Evolutionary conservation across 345 rosid genomes (phyloP), one percentile per base, ranked within the genome.

Genomic region (Geranium rotundifolium): DNA sequence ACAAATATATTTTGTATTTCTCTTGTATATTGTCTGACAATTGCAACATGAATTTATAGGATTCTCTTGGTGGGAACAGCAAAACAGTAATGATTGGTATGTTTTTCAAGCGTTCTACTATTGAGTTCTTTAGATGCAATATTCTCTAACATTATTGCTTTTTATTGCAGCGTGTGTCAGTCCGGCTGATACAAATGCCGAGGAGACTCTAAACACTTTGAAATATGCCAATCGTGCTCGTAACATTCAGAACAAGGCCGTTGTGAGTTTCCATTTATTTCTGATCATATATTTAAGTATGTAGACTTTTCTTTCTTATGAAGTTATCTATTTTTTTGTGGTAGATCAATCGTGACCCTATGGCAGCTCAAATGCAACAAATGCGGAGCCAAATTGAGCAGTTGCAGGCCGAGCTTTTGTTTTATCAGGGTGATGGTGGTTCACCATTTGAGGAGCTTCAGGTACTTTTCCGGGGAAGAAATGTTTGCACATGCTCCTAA

Each of bases 171-270:
- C 99, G 55, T 95, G 99, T 73, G 97, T 95, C 60, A 95, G 99
- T 71, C 99, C 97, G 69, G 97, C 97, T 57, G 99, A 95, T 69
- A 86, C 95, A 59, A 95, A 95, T 68, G 96, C 96, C 0, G 99
- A 95, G 76, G 99, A 95, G 80, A 95, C 99, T 7, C 54, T 95
- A 39, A 95, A 90, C 73, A 90, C 99, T 12, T 82, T 95, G 65
- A 95, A 95, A 69, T 95, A 90, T 61, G 96, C 99, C 74, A 95
- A 95, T 72, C 95, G 99, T 63, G 92, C 97, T 56, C 95, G 99
- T 27, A 95, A 95, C 75, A 95, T 95, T 63, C 97, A 90, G 69
- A 95, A 95, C 67, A 90, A 88, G 76, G 96, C 99, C 72, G 79
- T 95, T 56, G 99, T 95, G 75, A 66, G 84, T 79, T 69, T 58